Evolutionary conservation across 192 early-diverging fungal species (phyloP), one percentile per base, ranked within the genome.

Genomic region (Paraglomus brasilianum): DNA sequence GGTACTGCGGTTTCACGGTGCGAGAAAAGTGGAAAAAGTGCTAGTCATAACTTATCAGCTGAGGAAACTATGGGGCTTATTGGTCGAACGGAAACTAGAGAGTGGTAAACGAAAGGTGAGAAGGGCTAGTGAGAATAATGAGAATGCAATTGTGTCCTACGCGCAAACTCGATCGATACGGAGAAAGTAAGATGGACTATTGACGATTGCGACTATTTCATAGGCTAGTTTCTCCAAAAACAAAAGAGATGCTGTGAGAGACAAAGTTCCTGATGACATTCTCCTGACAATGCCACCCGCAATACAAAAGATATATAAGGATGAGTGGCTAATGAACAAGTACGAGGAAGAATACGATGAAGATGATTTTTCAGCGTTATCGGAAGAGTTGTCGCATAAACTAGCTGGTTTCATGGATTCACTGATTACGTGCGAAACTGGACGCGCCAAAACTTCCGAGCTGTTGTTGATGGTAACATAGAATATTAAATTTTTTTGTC

Each of bases 31-130:
- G 15, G 73, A 80, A 63, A 64, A 72, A 40, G 66, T 85, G 8
- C 38, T 89, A 1, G 72, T 74, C 6, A 50, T 89, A 13, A 74
- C 75, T 1, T 78, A 81, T 58, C 78, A 80, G 66, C 60, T 90
- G 24, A 62, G 88, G 11, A 65, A 67, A 7, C 71, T 74, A 1
- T 89, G 87, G 87, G 60, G 77, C 4, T 50, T 45, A 8, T 55
- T 80, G 8, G 70, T 83, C 21, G 72, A 79, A 48, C 46, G 62
- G 38, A 71, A 67, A 76, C 44, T 83, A 15, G 55, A 53, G 14
- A 60, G 64, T 6, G 53, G 74, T 13, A 13, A 46, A 43, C 49
- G 61, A 52, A 66, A 72, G 45, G 63, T 74, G 71, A 72, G 49
- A 19, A 22, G 53, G 15, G 50, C 38, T 47, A 38, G 45, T 38